Evolutionary conservation across 495 filamentous ascomycete species (phyloP), one percentile per base, ranked within the genome.

Genomic region (Jackrogersella minutella): DNA sequence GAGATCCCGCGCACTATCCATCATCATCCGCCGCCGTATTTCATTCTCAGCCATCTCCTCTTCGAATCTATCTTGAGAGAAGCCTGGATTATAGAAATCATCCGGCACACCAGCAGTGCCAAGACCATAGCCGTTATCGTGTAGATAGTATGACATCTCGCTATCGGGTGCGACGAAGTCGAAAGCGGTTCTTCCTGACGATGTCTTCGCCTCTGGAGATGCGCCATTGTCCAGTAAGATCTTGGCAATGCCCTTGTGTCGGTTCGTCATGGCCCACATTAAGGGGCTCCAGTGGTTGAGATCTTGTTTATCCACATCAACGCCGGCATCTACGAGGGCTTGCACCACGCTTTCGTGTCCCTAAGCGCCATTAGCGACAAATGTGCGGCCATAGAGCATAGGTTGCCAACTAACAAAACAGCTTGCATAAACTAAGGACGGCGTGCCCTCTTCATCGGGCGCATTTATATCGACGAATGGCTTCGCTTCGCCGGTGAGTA

Each of bases 201-300:
- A 92, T 0, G 95, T 98, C 75, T 95, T 97, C 59, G 95, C 90
- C 74, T 97, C 93, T 17, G 93, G 86, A n/a, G 93, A 97, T 11
- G 95, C 95, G 2, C 96, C 96, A 72, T 94, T 89, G 70, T 98
- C 94, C 28, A 99, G 83, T 17, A 99, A 78, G 13, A 91, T 81
- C 71, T 97, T 97, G 19, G 92, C 92, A 69, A 99, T 98, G 26
- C 87, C 88, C 76, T 97, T 97, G 74, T 99, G 95, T 64, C 93
- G 82, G 74, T 98, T 99, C 36, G 95, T 98, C 92, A 97, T 98
- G 28, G 95, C 95, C 95, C 95, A 99, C 95, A 98, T 99, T 69
- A 99, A 80, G 14, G 95, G 89, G 74, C 92, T 99, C 95, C 95
- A 99, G 64, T 94, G 88, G 73, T 98, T 96, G 49, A 90, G 88